Conservation (phyloP, 2,329 filamentous ascomycete genomes). For the Cercospora beticola region DNA sequence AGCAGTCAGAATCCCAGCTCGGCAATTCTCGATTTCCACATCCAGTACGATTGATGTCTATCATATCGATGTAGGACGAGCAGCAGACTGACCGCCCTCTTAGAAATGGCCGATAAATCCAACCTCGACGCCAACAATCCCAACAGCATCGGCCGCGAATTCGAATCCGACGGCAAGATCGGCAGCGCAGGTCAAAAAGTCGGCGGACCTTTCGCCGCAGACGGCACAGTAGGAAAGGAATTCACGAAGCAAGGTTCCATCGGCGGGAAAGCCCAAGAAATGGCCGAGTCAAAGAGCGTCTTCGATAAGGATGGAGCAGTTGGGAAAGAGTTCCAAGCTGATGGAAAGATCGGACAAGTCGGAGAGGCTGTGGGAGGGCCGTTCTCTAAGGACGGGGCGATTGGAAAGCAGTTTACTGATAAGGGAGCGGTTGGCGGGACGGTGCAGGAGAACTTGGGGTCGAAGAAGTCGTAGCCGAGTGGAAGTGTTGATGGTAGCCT, state of each 20-base stretch:
- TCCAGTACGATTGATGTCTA: background rate
- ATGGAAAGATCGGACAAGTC: background rate
- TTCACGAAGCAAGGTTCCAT: conserved; percentile 15
- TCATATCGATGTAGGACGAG: accelerated
- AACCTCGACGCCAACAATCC: background rate
- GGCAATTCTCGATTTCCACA: background rate
- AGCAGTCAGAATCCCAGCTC: background rate
- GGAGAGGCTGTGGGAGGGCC: conserved; percentile 4
- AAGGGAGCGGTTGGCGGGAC: conserved; percentile 7
- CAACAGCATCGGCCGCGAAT: background rate
- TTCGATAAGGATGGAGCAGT: conserved; percentile 11
- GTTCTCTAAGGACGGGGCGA: background rate
- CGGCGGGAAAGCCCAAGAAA: conserved; percentile 13
- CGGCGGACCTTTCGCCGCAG: conserved; percentile 13
- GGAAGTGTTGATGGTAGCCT: background rate
- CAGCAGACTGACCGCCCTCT: accelerated
- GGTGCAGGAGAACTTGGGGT: conserved; percentile 6
- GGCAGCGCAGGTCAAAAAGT: conserved; percentile 7
- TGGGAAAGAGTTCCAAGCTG: conserved; percentile 7
- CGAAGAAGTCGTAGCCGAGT: background rate
- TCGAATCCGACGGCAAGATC: conserved; percentile 13
- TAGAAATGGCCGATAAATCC: background rate
- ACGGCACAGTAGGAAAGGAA: conserved; percentile 11
- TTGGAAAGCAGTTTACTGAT: background rate
- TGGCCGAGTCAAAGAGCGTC: conserved; percentile 6